Evolutionary conservation across 2,329 filamentous ascomycete genomes (phyloP).

Genomic region (Didymella sp.): DNA sequence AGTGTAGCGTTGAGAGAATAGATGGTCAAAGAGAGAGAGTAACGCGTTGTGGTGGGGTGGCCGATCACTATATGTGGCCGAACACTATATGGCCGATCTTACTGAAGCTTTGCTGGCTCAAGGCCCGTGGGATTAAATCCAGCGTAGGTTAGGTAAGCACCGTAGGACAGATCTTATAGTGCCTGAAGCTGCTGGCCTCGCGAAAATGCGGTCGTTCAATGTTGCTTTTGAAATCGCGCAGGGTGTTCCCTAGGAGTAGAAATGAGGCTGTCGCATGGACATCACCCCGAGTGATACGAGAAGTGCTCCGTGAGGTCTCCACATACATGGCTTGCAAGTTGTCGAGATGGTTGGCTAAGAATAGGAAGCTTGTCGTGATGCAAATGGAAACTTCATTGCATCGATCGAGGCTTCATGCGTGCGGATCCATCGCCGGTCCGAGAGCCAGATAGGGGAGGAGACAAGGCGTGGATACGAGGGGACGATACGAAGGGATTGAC

Average conservation of each 20-base stretch:
- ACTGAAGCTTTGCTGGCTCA: too few relatives aligned
- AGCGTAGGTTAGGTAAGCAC: too few relatives aligned
- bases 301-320: background rate
- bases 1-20: too few relatives aligned
- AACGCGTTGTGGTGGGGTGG: too few relatives aligned
- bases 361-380: conserved; percentile 4
- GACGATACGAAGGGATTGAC: background rate
- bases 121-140: too few relatives aligned
- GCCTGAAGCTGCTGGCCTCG: too few relatives aligned
- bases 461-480: conserved; percentile 7
- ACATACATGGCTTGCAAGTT: background rate
- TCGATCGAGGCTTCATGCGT: conserved; percentile 2
- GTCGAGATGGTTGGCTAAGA: background rate
- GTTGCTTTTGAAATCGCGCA: too few relatives aligned
- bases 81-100: too few relatives aligned
- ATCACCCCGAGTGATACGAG: background rate
- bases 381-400: conserved; percentile 6
- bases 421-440: conserved; percentile 10
- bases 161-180: too few relatives aligned
- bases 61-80: too few relatives aligned
- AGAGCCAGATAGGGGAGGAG: conserved; percentile 13
- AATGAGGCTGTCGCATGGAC: background rate
- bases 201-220: background rate
- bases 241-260: too few relatives aligned
- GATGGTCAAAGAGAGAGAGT: too few relatives aligned